Evolutionary conservation across 106 monocot species (phyloP).

Genomic region (Iris macrosiphon): DNA sequence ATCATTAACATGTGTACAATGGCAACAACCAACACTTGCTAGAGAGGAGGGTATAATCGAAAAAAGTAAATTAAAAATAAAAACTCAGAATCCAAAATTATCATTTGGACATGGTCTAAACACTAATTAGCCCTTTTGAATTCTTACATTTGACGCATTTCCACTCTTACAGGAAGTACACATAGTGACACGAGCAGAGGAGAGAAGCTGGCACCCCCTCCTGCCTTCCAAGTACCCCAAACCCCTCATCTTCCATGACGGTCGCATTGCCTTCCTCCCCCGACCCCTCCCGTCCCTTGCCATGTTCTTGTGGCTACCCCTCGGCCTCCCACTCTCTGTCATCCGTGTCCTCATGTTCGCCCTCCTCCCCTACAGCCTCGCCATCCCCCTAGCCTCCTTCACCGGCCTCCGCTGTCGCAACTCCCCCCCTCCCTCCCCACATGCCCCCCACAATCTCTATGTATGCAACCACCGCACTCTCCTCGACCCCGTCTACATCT

Average conservation of each 20-base stretch:
- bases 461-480: constrained; percentile 82
- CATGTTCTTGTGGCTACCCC: constrained; percentile 51
- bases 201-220: constrained; percentile 13
- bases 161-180: constrained; percentile 47
- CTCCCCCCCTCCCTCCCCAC: constrained; percentile 5
- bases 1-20: too few species aligned
- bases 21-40: too few species aligned
- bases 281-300: constrained; percentile 33
- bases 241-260: constrained; percentile 80
- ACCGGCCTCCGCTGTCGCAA: too few species aligned
- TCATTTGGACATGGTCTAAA: too few species aligned
- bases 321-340: constrained; percentile 35
- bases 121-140: too few species aligned
- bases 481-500: constrained; percentile 56
- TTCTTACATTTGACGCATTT: too few species aligned
- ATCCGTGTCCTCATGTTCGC: constrained; percentile 18
- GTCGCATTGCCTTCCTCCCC: constrained; percentile 66
- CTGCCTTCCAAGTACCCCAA: constrained; percentile 65
- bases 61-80: too few species aligned
- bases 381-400: constrained; percentile 13
- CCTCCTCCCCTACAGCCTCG: constrained; percentile 36
- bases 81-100: too few species aligned
- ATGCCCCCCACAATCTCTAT: constrained; percentile 27
- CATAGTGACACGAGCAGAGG: constrained; percentile 35
- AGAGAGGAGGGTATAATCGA: too few species aligned